Evolutionary conservation across 192 early-diverging fungal genomes (phyloP), one percentile per base, ranked within the genome.

Genomic region (Paraglomus occultum): DNA sequence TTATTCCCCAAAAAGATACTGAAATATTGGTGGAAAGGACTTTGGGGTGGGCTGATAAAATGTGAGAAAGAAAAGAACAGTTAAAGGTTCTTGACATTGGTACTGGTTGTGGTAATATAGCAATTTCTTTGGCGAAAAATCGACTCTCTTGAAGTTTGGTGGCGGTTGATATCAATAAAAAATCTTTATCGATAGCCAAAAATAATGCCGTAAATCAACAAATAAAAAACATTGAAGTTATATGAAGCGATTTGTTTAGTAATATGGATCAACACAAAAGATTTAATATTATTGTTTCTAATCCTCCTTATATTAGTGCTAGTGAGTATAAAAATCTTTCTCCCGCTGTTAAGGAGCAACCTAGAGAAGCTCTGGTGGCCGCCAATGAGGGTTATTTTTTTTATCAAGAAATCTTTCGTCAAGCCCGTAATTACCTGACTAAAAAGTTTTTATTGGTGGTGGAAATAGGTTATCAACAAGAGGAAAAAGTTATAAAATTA

Each of bases 401-500:
- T 20, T 57, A 57, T 3, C 14, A n/a, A 22, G 5, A n/a, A 31
- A 57, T 57, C 22, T 57, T 57, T 22, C 54, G 5, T 12, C 54
- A 57, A 57, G 14, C 54, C 54, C 18, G 17, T 20, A 22, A 22
- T 57, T 57, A 39, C 31, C 3, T 22, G 54, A 0, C 22, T 20
- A n/a, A 22, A 31, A 50, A 31, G 40, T 57, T 20, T 57, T 22
- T 57, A 8, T 20, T 57, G 14, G 54, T 20, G 54, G 54, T 57
- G 12, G 54, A 57, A 57, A 57, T 57, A 31, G 54, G 54, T 6
- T 31, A 57, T 31, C 54, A 57, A 12, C 18, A n/a, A 57, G 18
- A 5, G 0, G 54, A 57, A 57, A 57, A 57, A 57, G 18, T 57
- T 22, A 57, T 57, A 57, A 57, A 57, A 57, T 57, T 57, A 57